Conservation (phyloP, 257 asterid species). For the Knoxia roxburghii region DNA sequence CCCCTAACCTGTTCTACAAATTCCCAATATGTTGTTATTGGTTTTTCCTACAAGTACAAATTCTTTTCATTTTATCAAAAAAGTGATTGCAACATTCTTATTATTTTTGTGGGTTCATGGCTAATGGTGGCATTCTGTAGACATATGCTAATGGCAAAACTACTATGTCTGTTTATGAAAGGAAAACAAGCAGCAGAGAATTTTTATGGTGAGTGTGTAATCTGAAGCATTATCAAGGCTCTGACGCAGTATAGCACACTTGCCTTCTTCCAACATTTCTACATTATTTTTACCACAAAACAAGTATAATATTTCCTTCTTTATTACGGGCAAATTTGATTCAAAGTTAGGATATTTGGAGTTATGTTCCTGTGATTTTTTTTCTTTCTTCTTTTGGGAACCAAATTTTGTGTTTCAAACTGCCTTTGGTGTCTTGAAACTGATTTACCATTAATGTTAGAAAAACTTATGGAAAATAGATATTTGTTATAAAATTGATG, state of each 20-base stretch:
- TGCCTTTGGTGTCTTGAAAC: no score
- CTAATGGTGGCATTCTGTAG: slow-evolving; percentile 19
- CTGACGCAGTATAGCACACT: background rate
- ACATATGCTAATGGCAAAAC: slow-evolving; percentile 33
- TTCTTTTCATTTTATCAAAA: background rate
- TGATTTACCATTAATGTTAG: no score
- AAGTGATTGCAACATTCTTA: background rate
- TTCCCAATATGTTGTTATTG: background rate
- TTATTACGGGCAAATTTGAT: no score
- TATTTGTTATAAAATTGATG: no score
- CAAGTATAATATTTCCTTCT: slow-evolving; percentile 33
- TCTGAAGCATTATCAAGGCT: background rate
- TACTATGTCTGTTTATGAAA: slow-evolving; percentile 26
- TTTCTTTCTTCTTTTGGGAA: no score
- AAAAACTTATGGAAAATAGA: no score
- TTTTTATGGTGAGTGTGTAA: slow-evolving; percentile 31
- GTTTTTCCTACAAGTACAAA: background rate
- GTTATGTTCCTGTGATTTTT: no score
- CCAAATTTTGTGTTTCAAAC: no score
- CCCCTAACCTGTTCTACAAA: background rate
- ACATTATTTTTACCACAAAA: background rate
- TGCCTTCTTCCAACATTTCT: background rate
- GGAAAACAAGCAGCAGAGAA: slow-evolving; percentile 33
- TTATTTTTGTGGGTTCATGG: slow-evolving; percentile 8
- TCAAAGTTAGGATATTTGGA: no score